A percentile compares a stretch with the other conserved stretches of the same genome.
These are phyloP conservation scores for Trifolium fragiferum DNA, from an alignment of 306 rosid species.

Conservation along the genomic window DNA sequence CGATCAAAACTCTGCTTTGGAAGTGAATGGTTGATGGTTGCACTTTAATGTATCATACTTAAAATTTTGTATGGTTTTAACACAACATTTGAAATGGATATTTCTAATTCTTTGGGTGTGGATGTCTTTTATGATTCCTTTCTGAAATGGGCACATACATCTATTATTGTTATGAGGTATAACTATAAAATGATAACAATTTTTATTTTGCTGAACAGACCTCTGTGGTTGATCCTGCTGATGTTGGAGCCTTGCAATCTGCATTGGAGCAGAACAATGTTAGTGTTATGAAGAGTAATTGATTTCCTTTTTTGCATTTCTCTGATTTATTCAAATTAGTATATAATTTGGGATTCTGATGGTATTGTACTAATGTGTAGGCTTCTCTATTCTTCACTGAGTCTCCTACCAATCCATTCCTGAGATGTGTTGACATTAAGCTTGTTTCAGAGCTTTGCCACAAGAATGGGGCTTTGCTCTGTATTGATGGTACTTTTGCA, in stretches of 20 bases:
- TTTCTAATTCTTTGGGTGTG: slow-evolving; percentile 7
- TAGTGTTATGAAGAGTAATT: slow-evolving; percentile 44
- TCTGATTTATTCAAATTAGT: not conserved
- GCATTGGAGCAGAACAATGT: slow-evolving; percentile 81
- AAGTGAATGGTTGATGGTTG: slow-evolving; percentile 7
- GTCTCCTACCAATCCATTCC: slow-evolving; percentile 97
- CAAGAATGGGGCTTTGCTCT: slow-evolving; percentile 79
- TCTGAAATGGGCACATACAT: not conserved
- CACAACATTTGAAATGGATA: slow-evolving; percentile 7
- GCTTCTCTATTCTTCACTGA: slow-evolving; percentile 93
- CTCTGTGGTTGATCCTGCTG: slow-evolving; percentile 90
- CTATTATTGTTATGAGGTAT: slow-evolving; percentile 26
- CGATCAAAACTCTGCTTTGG: not conserved
- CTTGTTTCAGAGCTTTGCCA: slow-evolving; percentile 92
- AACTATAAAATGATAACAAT: slow-evolving; percentile 5
- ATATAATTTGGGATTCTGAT: slow-evolving; percentile 20
- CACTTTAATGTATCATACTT: not conserved
- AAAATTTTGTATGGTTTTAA: not conserved
- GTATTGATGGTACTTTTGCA: slow-evolving; percentile 96
- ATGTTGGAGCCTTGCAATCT: slow-evolving; percentile 66
- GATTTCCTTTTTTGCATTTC: slow-evolving; percentile 11
- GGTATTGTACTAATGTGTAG: slow-evolving; percentile 51
- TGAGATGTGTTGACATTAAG: slow-evolving; percentile 93
- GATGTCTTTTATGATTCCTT: slow-evolving; percentile 11
- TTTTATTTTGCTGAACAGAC: slow-evolving; percentile 57